Percentiles rank a stretch among this genome's conserved stretches.
phyloP scores from a whole-genome alignment of 2,329 filamentous ascomycete species.

The Sporothrix protearum region DNA sequence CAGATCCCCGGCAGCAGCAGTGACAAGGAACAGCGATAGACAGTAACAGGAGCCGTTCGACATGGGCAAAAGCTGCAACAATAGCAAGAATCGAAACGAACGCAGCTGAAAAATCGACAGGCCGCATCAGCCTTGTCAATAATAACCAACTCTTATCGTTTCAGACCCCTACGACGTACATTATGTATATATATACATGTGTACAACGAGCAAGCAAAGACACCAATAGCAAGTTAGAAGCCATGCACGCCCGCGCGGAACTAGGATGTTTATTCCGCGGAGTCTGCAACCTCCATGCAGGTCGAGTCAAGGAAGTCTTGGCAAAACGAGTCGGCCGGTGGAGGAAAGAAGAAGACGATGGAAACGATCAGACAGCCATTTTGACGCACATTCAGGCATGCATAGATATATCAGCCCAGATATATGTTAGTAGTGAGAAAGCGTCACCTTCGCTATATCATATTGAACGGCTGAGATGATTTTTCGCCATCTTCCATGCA shows the following conservation, averaged over 20 bases:
- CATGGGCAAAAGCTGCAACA: neutral
- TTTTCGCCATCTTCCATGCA: neutral
- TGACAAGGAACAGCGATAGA: neutral
- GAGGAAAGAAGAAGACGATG: neutral
- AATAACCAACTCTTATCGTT: neutral
- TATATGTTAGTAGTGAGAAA: neutral
- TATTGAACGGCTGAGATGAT: neutral
- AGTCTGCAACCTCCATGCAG: neutral
- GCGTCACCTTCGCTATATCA: neutral
- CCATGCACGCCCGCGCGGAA: neutral
- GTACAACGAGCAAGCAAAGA: neutral
- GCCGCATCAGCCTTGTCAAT: conserved; percentile 1
- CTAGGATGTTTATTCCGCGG: neutral
- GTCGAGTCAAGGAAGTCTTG: neutral
- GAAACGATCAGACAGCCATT: neutral
- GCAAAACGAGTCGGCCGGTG: neutral
- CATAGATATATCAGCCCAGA: too few relatives aligned
- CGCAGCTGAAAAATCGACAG: neutral
- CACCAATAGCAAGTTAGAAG: neutral
- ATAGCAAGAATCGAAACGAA: too few relatives aligned
- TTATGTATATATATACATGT: too few relatives aligned
- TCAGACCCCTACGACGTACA: neutral
- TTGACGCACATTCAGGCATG: too few relatives aligned
- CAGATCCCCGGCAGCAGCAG: neutral
- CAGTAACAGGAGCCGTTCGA: neutral